phyloP scores from a whole-genome alignment of 2,329 filamentous ascomycete genomes.

The Monilinia laxa region DNA sequence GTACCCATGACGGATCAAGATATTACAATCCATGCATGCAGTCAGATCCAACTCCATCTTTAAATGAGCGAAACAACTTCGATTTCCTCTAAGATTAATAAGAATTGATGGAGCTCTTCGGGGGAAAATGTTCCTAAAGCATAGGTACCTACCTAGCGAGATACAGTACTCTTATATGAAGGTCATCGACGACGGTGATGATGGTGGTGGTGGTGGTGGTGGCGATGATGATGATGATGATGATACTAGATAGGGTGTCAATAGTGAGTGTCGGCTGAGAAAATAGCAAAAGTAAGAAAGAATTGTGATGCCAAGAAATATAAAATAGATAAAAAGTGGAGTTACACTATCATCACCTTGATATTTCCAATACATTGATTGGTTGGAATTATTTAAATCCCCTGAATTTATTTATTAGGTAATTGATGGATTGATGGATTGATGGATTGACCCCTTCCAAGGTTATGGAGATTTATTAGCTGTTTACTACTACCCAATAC shows the following conservation, averaged over 20 bases:
- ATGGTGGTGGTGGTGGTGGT: background rate
- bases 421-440: too few relatives aligned
- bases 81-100: too few relatives aligned
- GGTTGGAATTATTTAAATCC: too few relatives aligned
- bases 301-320: background rate
- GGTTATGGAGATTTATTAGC: too few relatives aligned
- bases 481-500: too few relatives aligned
- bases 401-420: too few relatives aligned
- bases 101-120: background rate
- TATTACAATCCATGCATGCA: background rate
- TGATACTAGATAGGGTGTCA: background rate
- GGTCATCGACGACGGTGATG: too few relatives aligned
- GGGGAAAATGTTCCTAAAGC: too few relatives aligned
- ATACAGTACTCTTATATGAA: background rate
- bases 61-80: background rate
- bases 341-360: background rate
- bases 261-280: background rate
- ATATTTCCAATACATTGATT: too few relatives aligned
- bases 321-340: background rate
- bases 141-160: too few relatives aligned
- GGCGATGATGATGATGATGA: too few relatives aligned
- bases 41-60: background rate
- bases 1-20: constrained; percentile 4
- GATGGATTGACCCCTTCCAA: too few relatives aligned
- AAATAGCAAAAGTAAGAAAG: background rate